These are phyloP conservation scores for Sinapis alba DNA, from an alignment of 441 rosid species.

Conservation along the genomic window DNA sequence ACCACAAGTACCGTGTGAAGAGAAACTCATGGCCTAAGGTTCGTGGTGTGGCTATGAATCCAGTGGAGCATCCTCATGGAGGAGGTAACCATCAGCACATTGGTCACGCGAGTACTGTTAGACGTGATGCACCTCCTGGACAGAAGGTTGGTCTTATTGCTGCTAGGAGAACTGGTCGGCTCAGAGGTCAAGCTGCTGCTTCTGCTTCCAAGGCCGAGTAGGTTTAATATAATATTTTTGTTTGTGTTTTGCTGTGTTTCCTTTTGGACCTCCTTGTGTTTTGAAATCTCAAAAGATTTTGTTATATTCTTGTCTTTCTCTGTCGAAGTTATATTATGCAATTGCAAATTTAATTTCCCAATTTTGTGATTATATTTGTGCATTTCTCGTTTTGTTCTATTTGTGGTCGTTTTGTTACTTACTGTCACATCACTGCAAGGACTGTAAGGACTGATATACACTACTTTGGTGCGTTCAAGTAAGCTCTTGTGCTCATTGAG, in stretches of 20 bases:
- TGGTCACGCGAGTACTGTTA: conserved; percentile 85
- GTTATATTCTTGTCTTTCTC: no score
- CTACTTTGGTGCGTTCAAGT: neutral
- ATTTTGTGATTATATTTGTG: no score
- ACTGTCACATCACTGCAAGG: neutral
- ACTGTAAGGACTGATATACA: neutral
- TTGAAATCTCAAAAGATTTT: no score
- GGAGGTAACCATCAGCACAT: conserved; percentile 95
- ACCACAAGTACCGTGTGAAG: conserved; percentile 82
- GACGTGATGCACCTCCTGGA: conserved; percentile 87
- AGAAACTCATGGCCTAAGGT: conserved; percentile 97
- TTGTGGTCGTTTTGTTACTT: no score
- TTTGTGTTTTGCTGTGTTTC: no score
- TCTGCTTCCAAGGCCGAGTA: conserved; percentile 75
- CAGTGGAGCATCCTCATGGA: conserved; percentile 95
- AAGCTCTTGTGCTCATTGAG: neutral
- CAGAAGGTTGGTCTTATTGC: conserved; percentile 94
- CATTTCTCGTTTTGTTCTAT: no score
- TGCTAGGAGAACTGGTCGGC: conserved; percentile 89
- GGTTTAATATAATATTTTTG: neutral
- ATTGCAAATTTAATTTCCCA: no score
- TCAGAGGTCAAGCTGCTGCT: conserved; percentile 87
- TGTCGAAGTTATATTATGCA: no score
- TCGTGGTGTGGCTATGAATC: conserved; percentile 96
- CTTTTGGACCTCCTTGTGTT: no score